Conservation (phyloP, 2,329 filamentous ascomycete species). For the Beauveria varroae region DNA sequence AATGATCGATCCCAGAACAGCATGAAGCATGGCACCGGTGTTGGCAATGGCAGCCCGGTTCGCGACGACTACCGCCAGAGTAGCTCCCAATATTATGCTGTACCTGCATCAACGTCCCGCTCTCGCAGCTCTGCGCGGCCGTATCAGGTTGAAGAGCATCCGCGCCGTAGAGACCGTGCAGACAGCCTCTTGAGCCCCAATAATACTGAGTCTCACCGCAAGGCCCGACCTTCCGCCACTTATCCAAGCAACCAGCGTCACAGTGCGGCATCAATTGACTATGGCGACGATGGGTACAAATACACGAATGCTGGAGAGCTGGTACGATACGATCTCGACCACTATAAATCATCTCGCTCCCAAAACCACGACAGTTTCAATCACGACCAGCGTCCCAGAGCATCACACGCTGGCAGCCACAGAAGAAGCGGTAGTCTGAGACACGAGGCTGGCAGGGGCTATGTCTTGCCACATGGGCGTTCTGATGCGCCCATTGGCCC, state of each 20-base stretch:
- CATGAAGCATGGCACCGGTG: conserved; percentile 31
- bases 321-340: conserved; percentile 53
- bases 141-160: conserved; percentile 45
- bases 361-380: conserved; percentile 49
- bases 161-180: conserved; percentile 41
- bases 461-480: conserved; percentile 27
- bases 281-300: conserved; percentile 53
- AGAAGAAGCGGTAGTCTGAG: conserved; percentile 17
- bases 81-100: conserved; percentile 27
- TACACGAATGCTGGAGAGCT: conserved; percentile 58
- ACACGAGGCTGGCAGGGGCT: conserved; percentile 15
- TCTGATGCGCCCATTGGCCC: conserved; percentile 43
- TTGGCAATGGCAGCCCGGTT: conserved; percentile 36
- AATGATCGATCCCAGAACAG: conserved; percentile 32
- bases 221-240: conserved; percentile 36
- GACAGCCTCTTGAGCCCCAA: conserved; percentile 33
- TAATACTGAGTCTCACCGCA: conserved; percentile 39
- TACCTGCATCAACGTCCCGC: conserved; percentile 27
- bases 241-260: conserved; percentile 39
- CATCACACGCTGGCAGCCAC: conserved; percentile 42
- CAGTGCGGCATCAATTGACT: conserved; percentile 38
- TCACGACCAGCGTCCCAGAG: conserved; percentile 45
- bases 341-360: conserved; percentile 34
- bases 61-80: conserved; percentile 44
- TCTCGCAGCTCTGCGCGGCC: conserved; percentile 39